Evolutionary conservation across 2,329 filamentous ascomycete genomes (phyloP), one percentile per base, ranked within the genome.

Genomic region (Bipolaris oryzae): DNA sequence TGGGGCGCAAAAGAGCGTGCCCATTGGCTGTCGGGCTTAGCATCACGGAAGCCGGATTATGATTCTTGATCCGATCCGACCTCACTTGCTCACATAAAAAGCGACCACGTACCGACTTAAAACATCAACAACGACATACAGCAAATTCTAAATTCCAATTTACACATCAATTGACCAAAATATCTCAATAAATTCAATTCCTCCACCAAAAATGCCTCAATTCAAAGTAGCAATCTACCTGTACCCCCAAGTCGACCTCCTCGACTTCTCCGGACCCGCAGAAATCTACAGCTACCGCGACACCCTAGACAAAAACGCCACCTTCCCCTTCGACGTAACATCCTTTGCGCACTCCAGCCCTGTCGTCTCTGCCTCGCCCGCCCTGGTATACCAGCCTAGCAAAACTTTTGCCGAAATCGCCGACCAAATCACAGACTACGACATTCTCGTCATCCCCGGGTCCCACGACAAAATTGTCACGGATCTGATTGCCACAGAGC

Each of bases 371-470:
- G 68, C 63, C 1, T 68, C 57, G 0, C 55, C 56, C n/a, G 60
- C 68, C 0, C 58, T 77, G 7, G 69, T 65, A 3, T 69, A 77
- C 41, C 50, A 70, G 0, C 72, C 71, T 5, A 75, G 75, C 34
- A 62, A 62, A 7, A 66, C 65, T 2, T 63, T 79, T 13, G 53
- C 66, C 10, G 66, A 73, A 0, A 64, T 76, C 7, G 51, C 67
- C 11, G 44, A 60, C 7, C 44, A 58, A 1, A 63, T 79, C 18
- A 55, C 62, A 23, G 58, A 69, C 1, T 79, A 73, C 60, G 75
- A 79, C 50, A 73, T 79, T 18, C 63, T 80, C 3, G 56, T 80
- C 13, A 68, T 79, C 7, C 78, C 77, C 0, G 77, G 78, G 11
- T 74, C 71, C 1, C 52, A 62, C 3, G 66, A 69, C 1, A 61